Conservation (phyloP, 257 asterid species). For the Cynanchum wilfordii region DNA sequence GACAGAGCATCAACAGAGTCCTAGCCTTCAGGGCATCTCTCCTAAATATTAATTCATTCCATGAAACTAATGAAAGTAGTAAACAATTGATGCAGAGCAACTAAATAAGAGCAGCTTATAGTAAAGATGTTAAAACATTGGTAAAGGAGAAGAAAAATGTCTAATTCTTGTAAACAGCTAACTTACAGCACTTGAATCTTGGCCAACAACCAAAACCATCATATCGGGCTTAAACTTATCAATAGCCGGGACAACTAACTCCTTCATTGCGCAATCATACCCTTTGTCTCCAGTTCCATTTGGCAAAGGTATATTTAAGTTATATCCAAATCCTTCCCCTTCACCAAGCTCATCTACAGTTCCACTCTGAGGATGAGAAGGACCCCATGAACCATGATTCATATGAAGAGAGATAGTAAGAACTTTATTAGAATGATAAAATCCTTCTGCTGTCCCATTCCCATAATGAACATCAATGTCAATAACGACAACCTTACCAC, state of each 20-base stretch:
- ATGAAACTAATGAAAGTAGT: not conserved
- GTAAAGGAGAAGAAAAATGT: not conserved
- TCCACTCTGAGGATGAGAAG: constrained; percentile 87
- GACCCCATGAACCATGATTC: constrained; percentile 99
- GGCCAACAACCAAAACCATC: constrained; percentile 77
- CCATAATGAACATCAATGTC: constrained; percentile 95
- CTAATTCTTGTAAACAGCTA: not conserved
- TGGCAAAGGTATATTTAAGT: constrained; percentile 81
- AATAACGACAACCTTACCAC: constrained; percentile 50
- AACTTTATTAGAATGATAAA: constrained; percentile 54
- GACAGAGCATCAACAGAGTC: too few relatives aligned
- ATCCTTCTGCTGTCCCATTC: constrained; percentile 91
- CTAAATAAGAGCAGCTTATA: not conserved
- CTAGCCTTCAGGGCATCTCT: not conserved
- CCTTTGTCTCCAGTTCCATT: constrained; percentile 88
- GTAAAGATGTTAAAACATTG: not conserved
- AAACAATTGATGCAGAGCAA: not conserved
- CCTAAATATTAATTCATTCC: not conserved
- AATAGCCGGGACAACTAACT: constrained; percentile 62
- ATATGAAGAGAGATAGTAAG: constrained; percentile 87
- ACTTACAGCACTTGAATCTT: constrained; percentile 94
- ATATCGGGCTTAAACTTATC: constrained; percentile 63
- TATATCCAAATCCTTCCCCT: constrained; percentile 72
- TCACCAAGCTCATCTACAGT: constrained; percentile 76
- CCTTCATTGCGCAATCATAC: constrained; percentile 52